Evolutionary conservation across 345 rosid genomes (phyloP), one percentile per base, ranked within the genome.

Genomic region (Brassica incana): DNA sequence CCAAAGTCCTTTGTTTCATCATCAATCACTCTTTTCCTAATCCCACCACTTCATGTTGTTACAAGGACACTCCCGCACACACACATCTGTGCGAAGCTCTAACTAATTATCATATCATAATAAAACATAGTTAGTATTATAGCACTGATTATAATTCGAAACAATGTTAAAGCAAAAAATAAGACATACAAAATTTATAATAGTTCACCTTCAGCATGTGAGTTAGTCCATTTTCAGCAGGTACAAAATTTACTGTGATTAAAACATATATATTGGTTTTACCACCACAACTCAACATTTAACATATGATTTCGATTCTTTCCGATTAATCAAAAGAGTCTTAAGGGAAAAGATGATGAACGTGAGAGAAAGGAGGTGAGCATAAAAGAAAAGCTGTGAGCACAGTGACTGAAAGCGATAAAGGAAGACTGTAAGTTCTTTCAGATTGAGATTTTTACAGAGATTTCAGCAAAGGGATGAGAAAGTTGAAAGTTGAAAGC

Each of bases 1-100:
- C 69, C 65, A 50, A 56, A 75, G 76, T 75, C 83, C 63, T 69
- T 69, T 69, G 76, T 69, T 38, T 69, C 83, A 80, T 80, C 83
- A 80, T 80, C 75, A 52, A 36, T 50, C 67, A 54, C 63, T 61
- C 62, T 33, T 69, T 69, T 69, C 29, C 38, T 80, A 20, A 16
- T 16, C 10, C 70, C 70, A 79, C 60, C 67, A 62, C 64, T 69
- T 74, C n/a, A n/a, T n/a, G n/a, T n/a, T n/a, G n/a, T n/a, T n/a
- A n/a, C n/a, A n/a, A n/a, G n/a, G n/a, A 79, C 63, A 72, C 36
- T 58, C 25, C 0, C 58, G 9, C 40, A 2, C 56, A 0, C 43
- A 0, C 61, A 14, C 48, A 59, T 48, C 56, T 12, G 45, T 23
- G 35, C 4, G 36, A 38, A 18, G 3, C 58, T 36, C 23, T 4